Evolutionary conservation across 179 eudicot species (phyloP).

Genomic region (Beta corolliflora): DNA sequence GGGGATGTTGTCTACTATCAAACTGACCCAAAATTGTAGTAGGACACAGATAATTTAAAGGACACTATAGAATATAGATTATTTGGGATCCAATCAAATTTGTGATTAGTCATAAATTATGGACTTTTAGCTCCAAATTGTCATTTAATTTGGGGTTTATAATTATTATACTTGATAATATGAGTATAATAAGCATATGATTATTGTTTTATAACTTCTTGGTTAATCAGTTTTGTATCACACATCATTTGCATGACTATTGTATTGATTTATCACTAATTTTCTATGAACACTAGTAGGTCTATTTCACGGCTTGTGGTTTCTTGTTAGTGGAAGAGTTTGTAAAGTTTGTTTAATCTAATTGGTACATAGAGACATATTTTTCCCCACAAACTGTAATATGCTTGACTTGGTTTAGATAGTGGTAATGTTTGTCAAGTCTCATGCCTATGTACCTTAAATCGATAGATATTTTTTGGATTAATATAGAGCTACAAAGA

Average conservation of each 20-base stretch:
- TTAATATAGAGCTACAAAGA: no score
- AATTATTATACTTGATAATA: no score
- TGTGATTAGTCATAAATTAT: background rate
- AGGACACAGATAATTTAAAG: background rate
- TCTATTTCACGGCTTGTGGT: no score
- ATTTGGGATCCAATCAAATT: conserved; percentile 15
- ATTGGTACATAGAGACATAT: no score
- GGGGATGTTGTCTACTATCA: conserved; percentile 89
- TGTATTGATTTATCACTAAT: background rate
- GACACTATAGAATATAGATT: conserved; percentile 16
- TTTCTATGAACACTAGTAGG: background rate
- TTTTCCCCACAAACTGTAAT: no score
- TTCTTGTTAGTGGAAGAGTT: no score
- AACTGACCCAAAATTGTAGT: conserved; percentile 51
- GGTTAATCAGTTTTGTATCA: background rate
- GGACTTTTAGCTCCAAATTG: background rate
- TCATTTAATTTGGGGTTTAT: no score
- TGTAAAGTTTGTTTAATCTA: no score
- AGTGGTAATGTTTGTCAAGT: no score
- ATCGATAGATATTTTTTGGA: no score
- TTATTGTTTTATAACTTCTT: background rate
- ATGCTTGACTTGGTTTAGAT: no score
- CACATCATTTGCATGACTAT: background rate
- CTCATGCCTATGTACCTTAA: no score
- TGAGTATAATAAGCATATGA: background rate